Base-by-base conservation (phyloP, 495 filamentous ascomycete species). In the Xylona heveae region DNA sequence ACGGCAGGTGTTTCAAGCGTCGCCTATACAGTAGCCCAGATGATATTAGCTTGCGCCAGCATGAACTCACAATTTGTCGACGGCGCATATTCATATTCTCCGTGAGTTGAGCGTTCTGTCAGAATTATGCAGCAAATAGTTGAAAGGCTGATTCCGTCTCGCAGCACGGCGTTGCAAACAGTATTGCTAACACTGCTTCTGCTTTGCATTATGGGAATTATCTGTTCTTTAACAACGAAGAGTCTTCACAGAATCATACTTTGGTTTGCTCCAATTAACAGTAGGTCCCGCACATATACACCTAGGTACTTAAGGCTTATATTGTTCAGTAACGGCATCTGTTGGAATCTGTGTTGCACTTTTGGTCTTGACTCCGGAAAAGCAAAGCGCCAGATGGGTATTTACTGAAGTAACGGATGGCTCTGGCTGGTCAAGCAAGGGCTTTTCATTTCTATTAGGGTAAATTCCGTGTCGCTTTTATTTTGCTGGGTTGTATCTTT, bases 241-340 rank as follows among this genome's bases (percentile, higher is more conserved):
- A 59, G 52, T 2, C 50, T 78, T 15, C 71, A 77, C 48, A 54
- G 57, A 19, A 67, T 73, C 20, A 54, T 78, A 17, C 46, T 73
- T 4, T 77, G 71, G 70, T 78, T 78, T 50, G 73, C 73, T 5
- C 73, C 73, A 0, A 74, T 78, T 35, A 78, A 78, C 48, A 62
- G 68, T 71, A 51, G 28, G 57, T 41, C 6, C 16, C 16, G n/a
- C 0, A 1, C 19, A 3, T 14, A 10, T 20, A 16, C 19, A 16
- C 16, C 9, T 3, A 3, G 15, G 14, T 10, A 16, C 3, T 34
- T 2, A 17, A 26, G 30, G 46, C 19, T 42, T 27, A 6, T 10
- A 24, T 19, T 66, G 60, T 69, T 30, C 39, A 68, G 62, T 71
- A 29, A 39, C 54, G 10, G 66, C 65, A 1, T 62, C 66, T 1